These are phyloP conservation scores for Scheffersomyces cryptocercus DNA, from an alignment of 1,139 yeast genomes.

Conservation along the genomic window DNA sequence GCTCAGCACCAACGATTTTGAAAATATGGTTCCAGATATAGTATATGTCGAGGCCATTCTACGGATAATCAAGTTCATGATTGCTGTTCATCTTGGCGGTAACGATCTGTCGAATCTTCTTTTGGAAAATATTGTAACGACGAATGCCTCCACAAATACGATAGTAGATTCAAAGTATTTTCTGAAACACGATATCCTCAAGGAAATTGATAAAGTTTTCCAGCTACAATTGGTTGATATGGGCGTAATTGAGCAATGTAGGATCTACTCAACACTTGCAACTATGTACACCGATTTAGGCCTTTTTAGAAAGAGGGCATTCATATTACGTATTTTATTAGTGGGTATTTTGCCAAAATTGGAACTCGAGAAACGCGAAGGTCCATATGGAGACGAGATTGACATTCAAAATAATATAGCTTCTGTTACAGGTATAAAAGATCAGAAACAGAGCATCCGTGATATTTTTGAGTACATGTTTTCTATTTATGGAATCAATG, in stretches of 20 bases:
- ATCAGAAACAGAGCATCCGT: constrained; percentile 15
- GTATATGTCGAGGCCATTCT: constrained; percentile 75
- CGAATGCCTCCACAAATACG: constrained; percentile 30
- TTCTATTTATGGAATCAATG: constrained; percentile 40
- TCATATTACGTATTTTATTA: constrained; percentile 63
- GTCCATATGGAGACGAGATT: constrained; percentile 4
- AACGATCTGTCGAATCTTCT: constrained; percentile 27
- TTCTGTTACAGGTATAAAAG: constrained; percentile 1
- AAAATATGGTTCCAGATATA: constrained; percentile 80
- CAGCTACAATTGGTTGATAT: constrained; percentile 43
- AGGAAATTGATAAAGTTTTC: constrained; percentile 48
- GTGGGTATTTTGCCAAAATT: constrained; percentile 51
- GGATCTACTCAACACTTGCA: constrained; percentile 68
- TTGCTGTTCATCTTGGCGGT: constrained; percentile 49
- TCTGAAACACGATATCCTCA: constrained; percentile 46
- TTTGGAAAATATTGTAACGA: constrained; percentile 42
- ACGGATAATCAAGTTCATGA: constrained; percentile 63
- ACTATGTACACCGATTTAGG: constrained; percentile 63
- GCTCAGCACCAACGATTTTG: constrained; percentile 57
- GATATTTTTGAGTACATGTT: constrained; percentile 42
- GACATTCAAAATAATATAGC: constrained; percentile 2
- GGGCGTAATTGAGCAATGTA: constrained; percentile 53
- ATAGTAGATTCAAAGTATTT: constrained; percentile 20
- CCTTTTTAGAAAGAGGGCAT: constrained; percentile 65
- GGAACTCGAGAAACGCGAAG: constrained; percentile 9